Evolutionary conservation across 345 rosid genomes (phyloP), one percentile per base, ranked within the genome.

Genomic region (Microcos paniculata): DNA sequence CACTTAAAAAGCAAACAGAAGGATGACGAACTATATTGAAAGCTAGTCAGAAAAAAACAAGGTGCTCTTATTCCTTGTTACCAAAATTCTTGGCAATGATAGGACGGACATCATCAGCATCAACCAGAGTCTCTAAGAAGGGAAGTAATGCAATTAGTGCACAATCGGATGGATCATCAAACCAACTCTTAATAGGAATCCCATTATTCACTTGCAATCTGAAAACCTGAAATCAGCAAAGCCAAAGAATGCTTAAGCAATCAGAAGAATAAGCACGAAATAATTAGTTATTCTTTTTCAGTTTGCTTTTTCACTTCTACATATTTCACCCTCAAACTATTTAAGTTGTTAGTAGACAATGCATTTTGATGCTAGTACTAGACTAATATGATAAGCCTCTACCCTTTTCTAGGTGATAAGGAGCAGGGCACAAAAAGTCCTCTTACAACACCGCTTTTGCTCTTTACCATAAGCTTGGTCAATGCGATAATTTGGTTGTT

Each of bases 171-270:
- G 94, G 91, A 80, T 96, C 99, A 83, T 88, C 89, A 51, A 87
- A 93, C 99, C 98, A 93, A 85, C 99, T 96, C 89, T 87, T 87
- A 73, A 96, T 96, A 53, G 99, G 99, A 81, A 93, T 96, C 80
- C 96, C 99, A 59, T 96, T 96, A 84, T 90, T 88, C 75, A 92
- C 87, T 84, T 96, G 99, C 92, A 92, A 85, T 83, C 92, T 90
- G 90, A 89, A 93, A 70, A 90, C 96, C 97, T 93, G 89, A 81
- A 88, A 88, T 51, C 78, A 74, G 69, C 52, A 63, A 69, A 70
- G 69, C 69, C 58, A 7, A 76, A 76, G 21, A 70, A 53, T 28
- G 74, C 58, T 52, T 61, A 35, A 66, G 70, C 43, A 61, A 73
- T 81, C 68, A 70, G 75, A 59, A 71, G 16, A 21, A 31, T 26